Percentiles rank a stretch among this genome's conserved stretches.
Evolutionary conservation across 805 yeast genomes (phyloP).

Genomic region (Metschnikowia bowlesiae): DNA sequence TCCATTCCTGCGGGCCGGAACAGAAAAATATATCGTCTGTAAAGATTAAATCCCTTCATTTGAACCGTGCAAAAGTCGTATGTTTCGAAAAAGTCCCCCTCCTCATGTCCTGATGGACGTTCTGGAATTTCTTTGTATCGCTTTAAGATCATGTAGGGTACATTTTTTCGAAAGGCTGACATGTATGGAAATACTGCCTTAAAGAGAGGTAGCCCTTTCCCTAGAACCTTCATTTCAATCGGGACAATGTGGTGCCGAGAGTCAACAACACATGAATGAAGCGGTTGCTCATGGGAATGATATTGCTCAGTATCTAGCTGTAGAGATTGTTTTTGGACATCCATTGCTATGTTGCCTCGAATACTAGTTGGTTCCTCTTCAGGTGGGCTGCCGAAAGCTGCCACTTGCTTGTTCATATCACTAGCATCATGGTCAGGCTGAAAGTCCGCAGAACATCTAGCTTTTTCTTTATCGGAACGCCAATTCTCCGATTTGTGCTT

Average conservation of each 20-base stretch:
- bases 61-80: constrained; percentile 32
- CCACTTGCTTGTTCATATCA: neutral
- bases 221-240: constrained; percentile 25
- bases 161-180: constrained; percentile 30
- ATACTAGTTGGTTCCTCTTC: neutral
- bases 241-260: constrained; percentile 31
- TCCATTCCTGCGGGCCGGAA: constrained; percentile 21
- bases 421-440: neutral
- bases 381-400: neutral
- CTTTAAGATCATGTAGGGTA: constrained; percentile 33
- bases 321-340: neutral
- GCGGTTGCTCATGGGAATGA: neutral
- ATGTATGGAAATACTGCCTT: constrained; percentile 34
- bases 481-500: neutral
- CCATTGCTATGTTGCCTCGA: neutral
- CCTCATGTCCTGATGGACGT: constrained; percentile 17
- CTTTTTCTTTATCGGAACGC: neutral
- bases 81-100: constrained; percentile 28
- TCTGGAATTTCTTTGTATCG: constrained; percentile 28
- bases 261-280: constrained; percentile 18
- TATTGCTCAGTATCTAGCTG: neutral
- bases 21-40: constrained; percentile 26
- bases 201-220: constrained; percentile 36
- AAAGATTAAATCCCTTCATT: constrained; percentile 23
- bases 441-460: neutral